phyloP scores from a whole-genome alignment of 208 protist species.

The Wallacemonas collosoma region DNA sequence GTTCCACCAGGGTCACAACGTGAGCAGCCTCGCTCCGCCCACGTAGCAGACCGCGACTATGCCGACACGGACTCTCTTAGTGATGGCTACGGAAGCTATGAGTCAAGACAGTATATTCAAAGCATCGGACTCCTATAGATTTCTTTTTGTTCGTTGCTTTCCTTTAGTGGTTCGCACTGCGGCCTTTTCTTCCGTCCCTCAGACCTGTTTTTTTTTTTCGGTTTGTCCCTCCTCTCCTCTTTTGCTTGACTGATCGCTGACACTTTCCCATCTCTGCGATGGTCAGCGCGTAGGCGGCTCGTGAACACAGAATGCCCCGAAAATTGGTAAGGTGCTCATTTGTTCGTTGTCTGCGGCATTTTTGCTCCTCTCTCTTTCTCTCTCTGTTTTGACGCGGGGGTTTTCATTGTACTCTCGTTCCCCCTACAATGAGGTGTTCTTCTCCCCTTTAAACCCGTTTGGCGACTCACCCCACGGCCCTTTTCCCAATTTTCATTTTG shows the following conservation, averaged over 20 bases:
- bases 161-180: no score
- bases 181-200: background rate
- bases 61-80: constrained; percentile 75
- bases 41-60: constrained; percentile 1
- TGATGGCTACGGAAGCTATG: constrained; percentile 88
- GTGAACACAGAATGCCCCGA: no score
- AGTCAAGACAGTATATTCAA: constrained; percentile 84
- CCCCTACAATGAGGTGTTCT: no score
- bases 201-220: background rate
- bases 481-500: no score
- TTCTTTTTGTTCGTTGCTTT: constrained; percentile 1
- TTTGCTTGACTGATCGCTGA: no score
- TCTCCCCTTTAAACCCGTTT: no score
- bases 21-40: constrained; percentile 12
- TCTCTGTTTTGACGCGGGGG: background rate
- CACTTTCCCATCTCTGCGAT: no score
- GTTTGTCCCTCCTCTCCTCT: background rate
- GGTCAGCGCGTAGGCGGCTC: no score
- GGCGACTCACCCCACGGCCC: no score
- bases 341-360: background rate
- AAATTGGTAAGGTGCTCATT: no score
- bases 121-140: constrained; percentile 61
- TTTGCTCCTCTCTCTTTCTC: constrained; percentile 22
- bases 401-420: no score
- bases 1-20: background rate